These are phyloP conservation scores for Taphrina communis DNA, from an alignment of 1,139 yeast genomes.

Conservation along the genomic window DNA sequence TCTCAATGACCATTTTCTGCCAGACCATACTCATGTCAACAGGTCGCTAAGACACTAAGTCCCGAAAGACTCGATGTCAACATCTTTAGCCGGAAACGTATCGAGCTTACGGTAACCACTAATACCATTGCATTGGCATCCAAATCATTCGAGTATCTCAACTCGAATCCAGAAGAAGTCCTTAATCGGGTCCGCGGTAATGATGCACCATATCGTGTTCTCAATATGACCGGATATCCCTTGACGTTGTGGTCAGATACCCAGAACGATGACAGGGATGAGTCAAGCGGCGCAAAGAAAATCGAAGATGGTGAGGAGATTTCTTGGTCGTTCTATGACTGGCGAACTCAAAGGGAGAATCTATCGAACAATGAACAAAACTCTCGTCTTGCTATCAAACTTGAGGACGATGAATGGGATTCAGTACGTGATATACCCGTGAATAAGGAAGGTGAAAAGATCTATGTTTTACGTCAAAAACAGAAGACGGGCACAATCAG, in stretches of 20 bases:
- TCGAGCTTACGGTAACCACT: conserved; percentile 82
- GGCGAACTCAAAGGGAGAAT: conserved; percentile 81
- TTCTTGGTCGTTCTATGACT: conserved; percentile 95
- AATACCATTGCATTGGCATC: conserved; percentile 59
- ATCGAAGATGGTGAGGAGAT: conserved; percentile 61
- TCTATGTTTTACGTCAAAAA: conserved; percentile 71
- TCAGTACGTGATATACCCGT: conserved; percentile 66
- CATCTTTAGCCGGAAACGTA: conserved; percentile 71
- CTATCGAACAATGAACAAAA: conserved; percentile 34
- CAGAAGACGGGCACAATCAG: conserved; percentile 56
- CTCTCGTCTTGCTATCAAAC: conserved; percentile 43
- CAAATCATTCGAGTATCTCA: conserved; percentile 66
- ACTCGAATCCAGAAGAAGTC: conserved; percentile 61
- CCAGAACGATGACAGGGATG: conserved; percentile 48
- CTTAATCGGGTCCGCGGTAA: conserved; percentile 72
- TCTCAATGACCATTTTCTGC: conserved; percentile 25
- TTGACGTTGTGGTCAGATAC: conserved; percentile 76
- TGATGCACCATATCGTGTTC: conserved; percentile 78
- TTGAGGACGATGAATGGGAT: conserved; percentile 63
- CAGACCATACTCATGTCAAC: conserved; percentile 29
- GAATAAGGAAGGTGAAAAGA: conserved; percentile 81
- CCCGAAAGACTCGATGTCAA: conserved; percentile 63
- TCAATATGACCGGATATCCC: conserved; percentile 84
- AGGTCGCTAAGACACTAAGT: conserved; percentile 47
- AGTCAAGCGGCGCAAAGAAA: conserved; percentile 48